Evolutionary conservation across 1,139 yeast species (phyloP).

Genomic region (Hemisphaericaspora lyxosophila): DNA sequence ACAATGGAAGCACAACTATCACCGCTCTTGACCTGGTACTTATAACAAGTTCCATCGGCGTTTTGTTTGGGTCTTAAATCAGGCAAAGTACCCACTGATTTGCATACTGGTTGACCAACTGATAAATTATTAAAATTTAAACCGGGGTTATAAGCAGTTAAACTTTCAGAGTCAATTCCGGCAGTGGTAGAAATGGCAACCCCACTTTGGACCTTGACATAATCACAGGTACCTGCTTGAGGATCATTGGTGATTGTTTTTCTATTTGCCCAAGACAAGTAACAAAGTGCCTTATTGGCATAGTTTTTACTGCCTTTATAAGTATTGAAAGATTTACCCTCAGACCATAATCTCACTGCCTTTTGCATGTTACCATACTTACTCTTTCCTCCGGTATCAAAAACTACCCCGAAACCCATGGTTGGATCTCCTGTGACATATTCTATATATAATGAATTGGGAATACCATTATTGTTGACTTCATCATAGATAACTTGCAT

Average conservation of each 20-base stretch:
- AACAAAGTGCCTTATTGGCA: constrained; percentile 1
- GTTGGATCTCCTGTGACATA: constrained; percentile 14
- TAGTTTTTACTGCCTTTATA: constrained; percentile 11
- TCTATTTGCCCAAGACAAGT: constrained; percentile 8
- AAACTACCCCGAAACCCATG: constrained; percentile 14
- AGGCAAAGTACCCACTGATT: constrained; percentile 12
- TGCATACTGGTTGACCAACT: constrained; percentile 14
- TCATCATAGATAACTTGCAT: constrained; percentile 13
- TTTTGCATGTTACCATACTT: constrained; percentile 11
- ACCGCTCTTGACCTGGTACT: constrained; percentile 11
- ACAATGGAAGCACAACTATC: constrained; percentile 13
- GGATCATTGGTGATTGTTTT: constrained; percentile 10
- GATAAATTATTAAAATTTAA: constrained; percentile 11
- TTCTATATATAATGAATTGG: constrained; percentile 15
- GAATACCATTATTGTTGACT: constrained; percentile 14
- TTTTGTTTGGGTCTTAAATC: constrained; percentile 10
- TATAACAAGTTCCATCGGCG: constrained; percentile 13
- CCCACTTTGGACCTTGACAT: constrained; percentile 2
- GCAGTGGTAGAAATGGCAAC: constrained; percentile 6
- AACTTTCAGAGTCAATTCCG: constrained; percentile 13
- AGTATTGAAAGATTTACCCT: constrained; percentile 11
- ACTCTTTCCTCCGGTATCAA: constrained; percentile 12
- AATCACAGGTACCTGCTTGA: constrained; percentile 12
- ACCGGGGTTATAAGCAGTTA: constrained; percentile 14
- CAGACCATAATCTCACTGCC: constrained; percentile 17